Evolutionary conservation across 73 alveolate genomes (phyloP).

Genomic region (Stentor roeselii): DNA sequence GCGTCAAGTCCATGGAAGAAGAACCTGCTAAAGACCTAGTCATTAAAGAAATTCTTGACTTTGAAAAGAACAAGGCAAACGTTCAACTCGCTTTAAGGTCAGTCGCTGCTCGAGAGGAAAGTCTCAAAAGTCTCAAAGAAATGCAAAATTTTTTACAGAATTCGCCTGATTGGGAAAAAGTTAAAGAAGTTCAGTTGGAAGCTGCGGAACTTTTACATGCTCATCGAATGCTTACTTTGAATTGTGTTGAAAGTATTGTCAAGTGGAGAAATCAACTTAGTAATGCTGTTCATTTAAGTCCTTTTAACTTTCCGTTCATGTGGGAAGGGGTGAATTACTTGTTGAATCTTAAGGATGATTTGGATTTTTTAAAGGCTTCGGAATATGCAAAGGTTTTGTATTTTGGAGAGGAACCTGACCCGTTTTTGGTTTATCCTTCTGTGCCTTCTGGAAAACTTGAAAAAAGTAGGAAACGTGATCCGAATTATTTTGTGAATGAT

Average conservation of each 20-base stretch:
- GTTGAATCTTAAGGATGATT: constrained; percentile 48
- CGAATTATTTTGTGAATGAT: constrained; percentile 13
- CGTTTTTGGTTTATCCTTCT: constrained; percentile 54
- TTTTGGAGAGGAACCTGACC: constrained; percentile 52
- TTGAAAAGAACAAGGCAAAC: constrained; percentile 45
- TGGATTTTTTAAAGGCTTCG: constrained; percentile 35
- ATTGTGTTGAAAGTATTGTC: constrained; percentile 50
- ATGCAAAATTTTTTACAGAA: constrained; percentile 35
- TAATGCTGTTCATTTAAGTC: constrained; percentile 19
- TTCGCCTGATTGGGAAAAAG: constrained; percentile 14
- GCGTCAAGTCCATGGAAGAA: constrained; percentile 25
- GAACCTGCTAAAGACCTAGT: constrained; percentile 33
- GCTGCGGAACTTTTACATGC: constrained; percentile 50
- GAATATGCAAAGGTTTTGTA: constrained; percentile 40
- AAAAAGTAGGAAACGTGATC: not conserved
- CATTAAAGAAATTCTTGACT: constrained; percentile 54
- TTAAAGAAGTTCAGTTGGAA: constrained; percentile 26
- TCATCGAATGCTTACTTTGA: constrained; percentile 46
- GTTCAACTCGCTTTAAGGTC: constrained; percentile 49
- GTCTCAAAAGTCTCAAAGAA: constrained; percentile 44
- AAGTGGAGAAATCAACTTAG: constrained; percentile 39
- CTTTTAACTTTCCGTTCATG: constrained; percentile 38
- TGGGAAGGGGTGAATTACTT: constrained; percentile 64
- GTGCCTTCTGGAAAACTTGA: not conserved
- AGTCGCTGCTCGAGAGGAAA: constrained; percentile 52